Conservation (phyloP, 202 grass and related monocot genomes). For the Bolboschoenoplectus hybrid region DNA sequence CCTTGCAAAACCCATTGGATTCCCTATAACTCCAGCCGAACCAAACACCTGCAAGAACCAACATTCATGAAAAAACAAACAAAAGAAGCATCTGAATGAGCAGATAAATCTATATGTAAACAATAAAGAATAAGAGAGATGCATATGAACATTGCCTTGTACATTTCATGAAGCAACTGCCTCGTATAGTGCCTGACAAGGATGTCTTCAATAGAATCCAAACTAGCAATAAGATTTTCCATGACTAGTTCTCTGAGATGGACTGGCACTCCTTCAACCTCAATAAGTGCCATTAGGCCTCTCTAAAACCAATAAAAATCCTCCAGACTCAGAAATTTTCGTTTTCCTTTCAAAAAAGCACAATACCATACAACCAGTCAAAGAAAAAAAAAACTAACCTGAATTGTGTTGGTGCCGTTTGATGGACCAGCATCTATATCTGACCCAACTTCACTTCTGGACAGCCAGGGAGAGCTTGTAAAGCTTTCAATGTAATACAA, state of each 20-base stretch:
- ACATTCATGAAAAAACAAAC: constrained; percentile 42
- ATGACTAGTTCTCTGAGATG: constrained; percentile 77
- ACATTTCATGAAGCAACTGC: constrained; percentile 95
- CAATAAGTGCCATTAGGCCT: constrained; percentile 95
- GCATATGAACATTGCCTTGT: constrained; percentile 63
- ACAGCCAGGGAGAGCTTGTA: constrained; percentile 89
- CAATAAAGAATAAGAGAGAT: constrained; percentile 34
- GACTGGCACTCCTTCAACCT: constrained; percentile 94
- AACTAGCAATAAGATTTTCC: constrained; percentile 95
- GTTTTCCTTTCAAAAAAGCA: not conserved
- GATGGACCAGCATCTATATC: constrained; percentile 56
- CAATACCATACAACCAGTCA: not conserved
- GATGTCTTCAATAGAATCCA: constrained; percentile 91
- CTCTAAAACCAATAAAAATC: constrained; percentile 69
- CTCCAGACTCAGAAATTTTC: constrained; percentile 21
- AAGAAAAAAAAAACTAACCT: constrained; percentile 44
- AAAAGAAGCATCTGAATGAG: not conserved
- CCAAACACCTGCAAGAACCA: constrained; percentile 70
- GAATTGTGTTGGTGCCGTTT: constrained; percentile 72
- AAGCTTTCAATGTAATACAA: constrained; percentile 66
- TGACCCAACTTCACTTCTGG: constrained; percentile 70
- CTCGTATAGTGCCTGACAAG: constrained; percentile 88
- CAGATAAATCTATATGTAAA: constrained; percentile 6
- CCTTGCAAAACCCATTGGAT: constrained; percentile 97
- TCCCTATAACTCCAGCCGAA: constrained; percentile 96